Conservation (phyloP, 225 moss, liverwort and hornwort species). For the Climacium dendroides region DNA sequence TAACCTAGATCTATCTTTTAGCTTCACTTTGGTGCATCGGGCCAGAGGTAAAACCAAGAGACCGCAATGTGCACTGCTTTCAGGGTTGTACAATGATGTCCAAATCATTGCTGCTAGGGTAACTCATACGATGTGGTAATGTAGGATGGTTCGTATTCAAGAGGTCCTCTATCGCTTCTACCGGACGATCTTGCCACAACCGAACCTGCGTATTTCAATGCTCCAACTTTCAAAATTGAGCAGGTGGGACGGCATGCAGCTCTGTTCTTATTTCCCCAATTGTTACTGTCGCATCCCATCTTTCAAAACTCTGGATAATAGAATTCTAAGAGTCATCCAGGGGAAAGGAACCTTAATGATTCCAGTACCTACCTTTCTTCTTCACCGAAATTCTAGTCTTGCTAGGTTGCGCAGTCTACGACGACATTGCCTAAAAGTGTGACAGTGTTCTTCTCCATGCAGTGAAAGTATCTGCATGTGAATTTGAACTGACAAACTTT, state of each 20-base stretch:
- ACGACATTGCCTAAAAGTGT: not conserved
- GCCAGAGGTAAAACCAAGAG: not conserved
- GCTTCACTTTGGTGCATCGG: not conserved
- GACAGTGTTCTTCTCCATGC: not conserved
- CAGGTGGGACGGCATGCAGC: constrained; percentile 41
- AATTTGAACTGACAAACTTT: not conserved
- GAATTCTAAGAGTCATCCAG: not conserved
- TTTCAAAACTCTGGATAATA: not conserved
- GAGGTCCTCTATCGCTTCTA: constrained; percentile 65
- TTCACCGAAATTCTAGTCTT: not conserved
- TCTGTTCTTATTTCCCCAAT: not conserved
- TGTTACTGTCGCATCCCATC: not conserved
- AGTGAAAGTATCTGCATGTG: not conserved
- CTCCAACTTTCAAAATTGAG: constrained; percentile 71
- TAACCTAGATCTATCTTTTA: not conserved
- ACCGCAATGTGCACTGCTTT: not conserved
- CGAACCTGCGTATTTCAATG: constrained; percentile 32
- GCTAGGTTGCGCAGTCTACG: not conserved
- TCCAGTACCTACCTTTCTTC: not conserved
- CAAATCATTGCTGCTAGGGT: not conserved
- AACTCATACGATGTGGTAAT: not conserved
- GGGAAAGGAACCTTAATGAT: not conserved
- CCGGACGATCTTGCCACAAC: constrained; percentile 35
- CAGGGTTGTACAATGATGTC: not conserved
- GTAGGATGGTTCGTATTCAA: constrained; percentile 95